Evolutionary conservation across 495 filamentous ascomycete species (phyloP), one percentile per base, ranked within the genome.

Genomic region (Lasiosphaeria miniovina): DNA sequence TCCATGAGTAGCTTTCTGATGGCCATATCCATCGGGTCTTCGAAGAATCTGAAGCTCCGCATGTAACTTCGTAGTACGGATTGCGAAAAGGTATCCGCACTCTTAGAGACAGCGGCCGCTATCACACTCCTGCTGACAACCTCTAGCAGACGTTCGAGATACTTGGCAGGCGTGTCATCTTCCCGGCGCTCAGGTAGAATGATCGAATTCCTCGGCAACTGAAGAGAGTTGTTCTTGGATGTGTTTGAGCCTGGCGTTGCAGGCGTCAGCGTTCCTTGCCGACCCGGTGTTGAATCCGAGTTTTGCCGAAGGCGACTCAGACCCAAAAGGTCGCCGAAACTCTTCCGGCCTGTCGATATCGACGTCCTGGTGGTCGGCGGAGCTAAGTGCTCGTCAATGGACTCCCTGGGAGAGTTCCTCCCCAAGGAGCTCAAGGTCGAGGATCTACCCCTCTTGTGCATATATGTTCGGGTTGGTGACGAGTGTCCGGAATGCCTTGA

Each of bases 1-100:
- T 96, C 91, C 92, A 98, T 96, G 53, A 99, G 77, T 12, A 98
- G 82, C 70, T 98, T 98, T 31, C 94, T 76, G 60, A 97, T 88
- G 9, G 93, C 87, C 93, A 99, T 98, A 70, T 99, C 94, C 72
- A 99, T 90, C 1, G 94, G 93, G 66, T 97, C 94, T 36, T 90
- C 90, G 60, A 96, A 96, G 76, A 96, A 98, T 50, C 85, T 84
- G 72, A 99, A 98, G 7, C 88, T 86, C 54, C 93, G 83, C 90
- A 97, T 97, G 69, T 96, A 97, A 66, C 93, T 96, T 54, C 93
- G 84, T 36, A 99, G 71, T 3, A 92, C 90, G 6, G 88, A 83
- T 55, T 87, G 86, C 36, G 83, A 89, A 72, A 99, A 99, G 0
- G 87, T 74, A 61, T 99, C 92, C 4, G 82, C 86, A 15, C 86